A percentile compares a stretch with the other conserved stretches of the same genome.
Conservation (phyloP, 768 basidiomycete genomes). For the Mycena vitilis region DNA sequence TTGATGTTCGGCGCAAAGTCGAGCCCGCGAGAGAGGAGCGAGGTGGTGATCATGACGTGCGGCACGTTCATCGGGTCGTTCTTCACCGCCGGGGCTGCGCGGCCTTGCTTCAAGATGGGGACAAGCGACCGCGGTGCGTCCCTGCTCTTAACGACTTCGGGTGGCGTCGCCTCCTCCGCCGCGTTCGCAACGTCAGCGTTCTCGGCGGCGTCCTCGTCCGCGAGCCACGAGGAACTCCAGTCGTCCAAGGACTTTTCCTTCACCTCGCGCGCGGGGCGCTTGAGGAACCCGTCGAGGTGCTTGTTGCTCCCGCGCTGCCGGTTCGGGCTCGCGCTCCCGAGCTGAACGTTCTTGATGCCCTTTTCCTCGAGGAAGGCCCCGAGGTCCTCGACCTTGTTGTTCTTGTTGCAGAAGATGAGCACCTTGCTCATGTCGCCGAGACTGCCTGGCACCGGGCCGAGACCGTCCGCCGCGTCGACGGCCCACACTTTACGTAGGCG, state of each 20-base stretch:
- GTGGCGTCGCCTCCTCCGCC: neutral
- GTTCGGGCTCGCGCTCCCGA: constrained; percentile 71
- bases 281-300: constrained; percentile 82
- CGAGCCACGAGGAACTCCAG: constrained; percentile 24
- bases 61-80: constrained; percentile 54
- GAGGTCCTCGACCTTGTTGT: constrained; percentile 72
- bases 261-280: constrained; percentile 30
- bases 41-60: constrained; percentile 88
- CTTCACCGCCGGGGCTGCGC: constrained; percentile 21
- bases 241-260: constrained; percentile 12
- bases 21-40: constrained; percentile 88
- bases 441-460: constrained; percentile 31
- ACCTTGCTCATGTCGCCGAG: constrained; percentile 66
- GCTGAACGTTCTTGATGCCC: constrained; percentile 70
- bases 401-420: constrained; percentile 87
- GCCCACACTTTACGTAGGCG: constrained; percentile 82
- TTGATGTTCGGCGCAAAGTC: constrained; percentile 85
- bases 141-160: neutral
- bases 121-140: constrained; percentile 6
- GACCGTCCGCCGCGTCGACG: constrained; percentile 59
- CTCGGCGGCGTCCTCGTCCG: constrained; percentile 24
- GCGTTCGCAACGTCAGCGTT: neutral
- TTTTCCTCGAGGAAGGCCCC: constrained; percentile 67
- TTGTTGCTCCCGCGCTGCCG: constrained; percentile 78
- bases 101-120: constrained; percentile 16